Percentiles rank a stretch among this genome's conserved stretches.
phyloP scores from a whole-genome alignment of 768 basidiomycete species.

The Rhodosporidiobolus sp. region DNA sequence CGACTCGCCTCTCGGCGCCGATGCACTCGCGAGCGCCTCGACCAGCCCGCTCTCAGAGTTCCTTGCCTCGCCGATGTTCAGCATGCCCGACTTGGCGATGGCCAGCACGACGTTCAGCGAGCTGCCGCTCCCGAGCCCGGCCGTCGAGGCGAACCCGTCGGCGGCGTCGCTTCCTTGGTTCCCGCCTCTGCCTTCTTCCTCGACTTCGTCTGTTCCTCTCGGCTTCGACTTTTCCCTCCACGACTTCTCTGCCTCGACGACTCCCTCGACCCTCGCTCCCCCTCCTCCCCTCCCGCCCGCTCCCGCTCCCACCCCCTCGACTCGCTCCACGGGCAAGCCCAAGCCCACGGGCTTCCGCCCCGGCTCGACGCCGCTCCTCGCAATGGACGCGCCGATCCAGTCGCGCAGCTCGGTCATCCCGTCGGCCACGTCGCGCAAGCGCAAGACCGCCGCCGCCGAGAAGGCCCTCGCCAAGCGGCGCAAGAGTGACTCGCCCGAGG shows the following conservation, averaged over 20 bases:
- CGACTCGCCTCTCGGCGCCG: slow-evolving; percentile 21
- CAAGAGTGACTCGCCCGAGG: not conserved
- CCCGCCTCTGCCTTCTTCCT: slow-evolving; percentile 12
- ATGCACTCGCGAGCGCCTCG: not conserved
- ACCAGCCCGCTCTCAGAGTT: slow-evolving; percentile 23
- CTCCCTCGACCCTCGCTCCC: too few species aligned
- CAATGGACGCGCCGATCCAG: slow-evolving; percentile 75
- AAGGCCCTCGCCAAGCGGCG: slow-evolving; percentile 36
- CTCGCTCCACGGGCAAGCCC: not conserved
- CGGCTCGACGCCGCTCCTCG: slow-evolving; percentile 49
- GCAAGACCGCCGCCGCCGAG: slow-evolving; percentile 45
- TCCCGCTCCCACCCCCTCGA: not conserved
- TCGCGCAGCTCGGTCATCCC: slow-evolving; percentile 66
- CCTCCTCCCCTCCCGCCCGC: not conserved
- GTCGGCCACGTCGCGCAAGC: slow-evolving; percentile 73
- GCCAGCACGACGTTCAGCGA: slow-evolving; percentile 16
- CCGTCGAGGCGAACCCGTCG: not conserved
- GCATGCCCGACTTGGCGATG: not conserved
- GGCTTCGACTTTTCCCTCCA: not conserved
- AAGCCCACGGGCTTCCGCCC: slow-evolving; percentile 21
- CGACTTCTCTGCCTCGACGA: not conserved
- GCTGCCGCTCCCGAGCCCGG: slow-evolving; percentile 8
- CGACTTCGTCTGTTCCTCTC: not conserved
- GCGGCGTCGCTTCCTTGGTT: slow-evolving; percentile 8
- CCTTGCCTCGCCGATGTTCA: slow-evolving; percentile 35